Conservation (phyloP, 371 early-diverging fungal species). For the Apophysomyces trapeziformis region DNA sequence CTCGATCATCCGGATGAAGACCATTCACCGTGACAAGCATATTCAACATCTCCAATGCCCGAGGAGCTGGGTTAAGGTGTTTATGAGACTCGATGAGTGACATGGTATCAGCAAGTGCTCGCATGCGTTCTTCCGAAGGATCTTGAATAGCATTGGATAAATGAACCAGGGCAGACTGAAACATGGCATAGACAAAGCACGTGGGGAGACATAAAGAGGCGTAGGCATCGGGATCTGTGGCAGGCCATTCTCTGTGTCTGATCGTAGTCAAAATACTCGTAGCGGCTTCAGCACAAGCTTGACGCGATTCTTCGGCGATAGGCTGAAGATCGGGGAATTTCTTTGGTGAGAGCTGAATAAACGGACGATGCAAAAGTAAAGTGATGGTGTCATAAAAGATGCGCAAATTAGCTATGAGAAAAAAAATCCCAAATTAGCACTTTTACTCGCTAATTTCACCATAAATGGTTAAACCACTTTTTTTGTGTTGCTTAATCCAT, state of each 20-base stretch:
- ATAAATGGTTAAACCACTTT: constrained; percentile 11
- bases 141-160: constrained; percentile 39
- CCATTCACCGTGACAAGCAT: constrained; percentile 39
- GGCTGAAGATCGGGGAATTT: constrained; percentile 22
- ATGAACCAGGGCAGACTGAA: constrained; percentile 45
- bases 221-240: constrained; percentile 29
- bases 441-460: constrained; percentile 14
- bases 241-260: constrained; percentile 29
- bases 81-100: constrained; percentile 30
- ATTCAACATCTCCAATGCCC: constrained; percentile 39
- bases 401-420: constrained; percentile 47
- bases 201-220: constrained; percentile 44
- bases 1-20: constrained; percentile 6
- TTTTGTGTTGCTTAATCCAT: constrained; percentile 19
- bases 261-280: constrained; percentile 29
- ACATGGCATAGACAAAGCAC: constrained; percentile 53
- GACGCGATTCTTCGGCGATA: constrained; percentile 41
- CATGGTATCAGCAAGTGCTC: constrained; percentile 31
- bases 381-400: constrained; percentile 59
- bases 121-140: constrained; percentile 16
- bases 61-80: constrained; percentile 32
- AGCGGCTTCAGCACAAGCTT: constrained; percentile 39
- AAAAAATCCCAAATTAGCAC: constrained; percentile 12
- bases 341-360: constrained; percentile 32
- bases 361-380: constrained; percentile 62